Conservation (phyloP, 352 stramenopile species). For the Blastocystis sp. region DNA sequence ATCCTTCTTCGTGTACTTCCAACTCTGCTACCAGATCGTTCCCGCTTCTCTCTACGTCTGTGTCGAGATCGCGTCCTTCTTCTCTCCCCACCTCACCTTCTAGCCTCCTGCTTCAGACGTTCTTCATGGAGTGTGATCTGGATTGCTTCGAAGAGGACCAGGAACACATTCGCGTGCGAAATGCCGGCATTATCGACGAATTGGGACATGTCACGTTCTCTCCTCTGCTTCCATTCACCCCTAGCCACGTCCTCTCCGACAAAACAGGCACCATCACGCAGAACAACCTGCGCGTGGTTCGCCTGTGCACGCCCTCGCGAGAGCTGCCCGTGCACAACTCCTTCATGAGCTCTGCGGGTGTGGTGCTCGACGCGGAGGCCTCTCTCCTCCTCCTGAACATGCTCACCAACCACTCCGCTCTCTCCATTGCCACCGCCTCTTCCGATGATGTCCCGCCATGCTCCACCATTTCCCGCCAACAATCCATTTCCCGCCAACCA, state of each 20-base stretch:
- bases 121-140: slow-evolving; percentile 64
- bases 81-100: neutral
- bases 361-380: neutral
- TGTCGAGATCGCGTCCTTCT: slow-evolving; percentile 41
- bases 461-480: slow-evolving; percentile 1
- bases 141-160: slow-evolving; percentile 37
- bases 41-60: slow-evolving; percentile 64
- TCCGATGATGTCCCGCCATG: neutral
- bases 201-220: slow-evolving; percentile 56
- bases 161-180: slow-evolving; percentile 61
- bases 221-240: neutral
- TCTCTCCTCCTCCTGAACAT: slow-evolving; percentile 47
- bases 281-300: slow-evolving; percentile 59
- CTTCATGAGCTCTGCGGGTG: neutral
- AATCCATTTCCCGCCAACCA: neutral
- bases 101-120: slow-evolving; percentile 53
- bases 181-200: slow-evolving; percentile 55
- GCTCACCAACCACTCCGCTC: slow-evolving; percentile 55
- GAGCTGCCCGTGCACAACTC: neutral
- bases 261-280: slow-evolving; percentile 69
- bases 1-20: slow-evolving; percentile 55
- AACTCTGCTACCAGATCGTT: slow-evolving; percentile 65
- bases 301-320: neutral
- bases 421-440: slow-evolving; percentile 11
- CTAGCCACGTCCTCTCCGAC: slow-evolving; percentile 66